Percentiles rank a stretch among this genome's conserved stretches.
phyloP scores from a whole-genome alignment of 2,329 filamentous ascomycete species.

The Hortaea werneckii region DNA sequence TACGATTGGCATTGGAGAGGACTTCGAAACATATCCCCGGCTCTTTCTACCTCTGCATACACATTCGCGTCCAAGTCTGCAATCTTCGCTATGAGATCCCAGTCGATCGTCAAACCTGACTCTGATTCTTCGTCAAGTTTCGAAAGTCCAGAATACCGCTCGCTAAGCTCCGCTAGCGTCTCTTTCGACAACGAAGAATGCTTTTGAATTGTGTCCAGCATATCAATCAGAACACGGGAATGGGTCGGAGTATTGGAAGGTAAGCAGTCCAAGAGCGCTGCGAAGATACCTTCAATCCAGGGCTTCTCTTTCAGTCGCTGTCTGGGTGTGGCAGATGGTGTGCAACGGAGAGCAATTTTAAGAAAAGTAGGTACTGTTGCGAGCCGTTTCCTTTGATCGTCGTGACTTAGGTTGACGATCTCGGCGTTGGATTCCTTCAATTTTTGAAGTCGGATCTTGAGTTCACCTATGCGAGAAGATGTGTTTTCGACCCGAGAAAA shows the following conservation, averaged over 20 bases:
- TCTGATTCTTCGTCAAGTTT: not conserved
- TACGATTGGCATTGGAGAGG: not conserved
- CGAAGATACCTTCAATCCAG: slow-evolving; percentile 35
- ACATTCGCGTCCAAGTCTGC: slow-evolving; percentile 1
- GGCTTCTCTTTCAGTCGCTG: slow-evolving; percentile 30
- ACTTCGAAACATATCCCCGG: slow-evolving; percentile 2
- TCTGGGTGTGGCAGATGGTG: slow-evolving; percentile 30
- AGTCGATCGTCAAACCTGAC: not conserved
- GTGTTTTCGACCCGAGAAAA: slow-evolving; percentile 20
- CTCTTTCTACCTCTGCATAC: not conserved
- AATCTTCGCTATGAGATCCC: not conserved
- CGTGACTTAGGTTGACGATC: slow-evolving; percentile 3
- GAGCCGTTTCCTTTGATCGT: slow-evolving; percentile 2
- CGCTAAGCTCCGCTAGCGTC: slow-evolving; percentile 30
- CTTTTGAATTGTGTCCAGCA: slow-evolving; percentile 15
- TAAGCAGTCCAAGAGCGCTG: slow-evolving; percentile 26
- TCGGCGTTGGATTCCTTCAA: not conserved
- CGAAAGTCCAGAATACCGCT: slow-evolving; percentile 27
- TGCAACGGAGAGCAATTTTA: slow-evolving; percentile 32
- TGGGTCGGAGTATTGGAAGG: not conserved
- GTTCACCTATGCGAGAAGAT: not conserved
- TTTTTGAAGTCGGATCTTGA: slow-evolving; percentile 1
- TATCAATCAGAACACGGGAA: slow-evolving; percentile 7
- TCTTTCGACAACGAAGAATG: slow-evolving; percentile 10
- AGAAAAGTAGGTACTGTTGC: slow-evolving; percentile 22